phyloP scores from a whole-genome alignment of 257 asterid genomes.

The Ligustrum vulgare region DNA sequence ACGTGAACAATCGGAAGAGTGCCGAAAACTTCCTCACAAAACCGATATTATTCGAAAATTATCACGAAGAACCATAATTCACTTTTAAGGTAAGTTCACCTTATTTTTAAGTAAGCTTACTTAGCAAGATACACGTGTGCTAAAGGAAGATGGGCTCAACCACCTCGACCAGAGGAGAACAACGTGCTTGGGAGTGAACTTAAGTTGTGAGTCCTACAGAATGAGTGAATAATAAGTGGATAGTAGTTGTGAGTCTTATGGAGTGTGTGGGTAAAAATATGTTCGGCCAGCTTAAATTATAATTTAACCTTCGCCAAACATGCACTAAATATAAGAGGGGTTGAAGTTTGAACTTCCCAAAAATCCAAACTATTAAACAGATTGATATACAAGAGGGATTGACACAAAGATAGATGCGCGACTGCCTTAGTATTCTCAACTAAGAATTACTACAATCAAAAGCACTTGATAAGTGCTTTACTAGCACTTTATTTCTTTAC shows the following conservation, averaged over 20 bases:
- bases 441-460: not conserved
- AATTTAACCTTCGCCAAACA: too few relatives aligned
- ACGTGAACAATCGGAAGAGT: not conserved
- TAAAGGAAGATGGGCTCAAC: not conserved
- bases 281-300: too few relatives aligned
- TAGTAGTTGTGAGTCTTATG: too few relatives aligned
- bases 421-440: not conserved
- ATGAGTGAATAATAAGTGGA: too few relatives aligned
- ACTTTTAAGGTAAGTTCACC: not conserved
- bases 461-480: not conserved
- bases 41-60: not conserved
- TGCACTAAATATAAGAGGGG: not conserved
- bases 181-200: too few relatives aligned
- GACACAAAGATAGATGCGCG: not conserved
- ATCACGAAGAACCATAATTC: not conserved
- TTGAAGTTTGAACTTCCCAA: not conserved
- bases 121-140: not conserved
- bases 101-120: not conserved
- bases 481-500: too few relatives aligned
- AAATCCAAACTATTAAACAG: not conserved
- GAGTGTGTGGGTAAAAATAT: too few relatives aligned
- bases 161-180: conserved; percentile 5
- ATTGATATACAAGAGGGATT: not conserved
- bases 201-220: too few relatives aligned
- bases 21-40: not conserved